Base-by-base conservation (phyloP, 2,329 filamentous ascomycete genomes). In the Stylonectria norvegica region DNA sequence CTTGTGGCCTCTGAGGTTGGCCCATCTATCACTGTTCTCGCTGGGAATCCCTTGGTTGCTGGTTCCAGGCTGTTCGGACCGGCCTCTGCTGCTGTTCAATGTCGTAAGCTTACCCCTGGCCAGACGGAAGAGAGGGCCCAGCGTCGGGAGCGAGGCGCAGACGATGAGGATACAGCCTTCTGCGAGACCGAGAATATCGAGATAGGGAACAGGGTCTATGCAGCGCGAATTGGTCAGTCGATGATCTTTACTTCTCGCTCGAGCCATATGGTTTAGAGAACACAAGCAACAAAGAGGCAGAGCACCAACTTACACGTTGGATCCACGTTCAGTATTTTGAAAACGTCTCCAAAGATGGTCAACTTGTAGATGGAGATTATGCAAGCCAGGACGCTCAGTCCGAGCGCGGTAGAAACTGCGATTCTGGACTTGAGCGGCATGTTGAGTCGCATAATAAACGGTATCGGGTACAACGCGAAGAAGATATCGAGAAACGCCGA, bases 301-400 rank as follows among this genome's bases (percentile, higher is more conserved):
- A 11, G 28, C 29, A n/a, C 7, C 12, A 8, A 42, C 52, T 48
- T 41, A 58, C 54, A 58, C 17, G 54, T 58, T 3, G 46, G 48
- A 20, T 58, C 50, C 11, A 37, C 17, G 1, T 46, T 48, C 10
- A 58, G 38, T n/a, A 48, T 39, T n/a, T 46, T 28, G 25, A 58
- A 58, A 6, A 56, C 43, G 12, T 40, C 32, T 3, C 45, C 42
- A 33, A 58, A 57, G 12, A 58, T 49, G 7, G 48, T 37, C 14
- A 58, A 42, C 36, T 57, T 58, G 48, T 58, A 58, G 5, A 58
- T 49, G 1, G 55, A 57, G 10, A 57, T 16, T 14, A 52, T 42
- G 9, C 41, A 57, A 4, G 51, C 55, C 25, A 56, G 17, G 5
- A 47, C 35, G 27, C 51, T 58, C 17, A 58, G 38, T 2, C 54